Percentiles rank a stretch among this genome's conserved stretches.
These are phyloP conservation scores for Stagonosporopsis chrysanthemi DNA, from an alignment of 2,329 filamentous ascomycete genomes.

Conservation along the genomic window DNA sequence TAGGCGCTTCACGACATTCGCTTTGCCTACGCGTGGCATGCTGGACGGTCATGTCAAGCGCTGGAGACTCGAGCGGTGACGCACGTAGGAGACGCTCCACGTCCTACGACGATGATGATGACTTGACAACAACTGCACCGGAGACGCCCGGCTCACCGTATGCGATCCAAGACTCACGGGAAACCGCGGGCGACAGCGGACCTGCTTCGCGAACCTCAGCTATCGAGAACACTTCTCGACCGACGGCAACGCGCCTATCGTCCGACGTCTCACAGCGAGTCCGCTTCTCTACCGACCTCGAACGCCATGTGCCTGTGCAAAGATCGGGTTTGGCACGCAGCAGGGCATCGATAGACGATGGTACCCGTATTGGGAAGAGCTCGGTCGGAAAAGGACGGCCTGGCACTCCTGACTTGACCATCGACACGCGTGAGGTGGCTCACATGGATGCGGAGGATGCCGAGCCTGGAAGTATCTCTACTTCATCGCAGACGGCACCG, in stretches of 20 bases:
- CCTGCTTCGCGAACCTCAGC: conserved; percentile 33
- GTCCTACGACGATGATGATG: conserved; percentile 38
- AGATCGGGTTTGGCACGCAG: conserved; percentile 25
- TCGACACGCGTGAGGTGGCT: conserved; percentile 43
- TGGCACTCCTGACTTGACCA: conserved; percentile 43
- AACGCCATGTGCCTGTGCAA: conserved; percentile 32
- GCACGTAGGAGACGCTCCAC: conserved; percentile 42
- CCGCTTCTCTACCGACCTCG: conserved; percentile 49
- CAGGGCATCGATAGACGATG: conserved; percentile 24
- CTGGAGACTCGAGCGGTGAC: conserved; percentile 37
- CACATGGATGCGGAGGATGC: conserved; percentile 19
- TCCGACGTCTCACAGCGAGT: conserved; percentile 43
- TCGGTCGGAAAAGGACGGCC: conserved; percentile 29
- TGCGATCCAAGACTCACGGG: conserved; percentile 22
- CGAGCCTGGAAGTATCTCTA: conserved; percentile 11
- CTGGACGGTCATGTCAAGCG: conserved; percentile 36
- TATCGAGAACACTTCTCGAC: conserved; percentile 30
- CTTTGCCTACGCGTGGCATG: conserved; percentile 30
- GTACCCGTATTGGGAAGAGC: conserved; percentile 19
- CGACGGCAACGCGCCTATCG: conserved; percentile 36
- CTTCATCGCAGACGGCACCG: conserved; percentile 28
- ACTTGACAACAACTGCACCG: conserved; percentile 19
- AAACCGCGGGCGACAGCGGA: conserved; percentile 18
- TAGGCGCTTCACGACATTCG: conserved; percentile 3
- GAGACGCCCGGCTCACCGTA: conserved; percentile 24